phyloP scores from a whole-genome alignment of 1,139 yeast genomes.

The Protomyces macrosporus region DNA sequence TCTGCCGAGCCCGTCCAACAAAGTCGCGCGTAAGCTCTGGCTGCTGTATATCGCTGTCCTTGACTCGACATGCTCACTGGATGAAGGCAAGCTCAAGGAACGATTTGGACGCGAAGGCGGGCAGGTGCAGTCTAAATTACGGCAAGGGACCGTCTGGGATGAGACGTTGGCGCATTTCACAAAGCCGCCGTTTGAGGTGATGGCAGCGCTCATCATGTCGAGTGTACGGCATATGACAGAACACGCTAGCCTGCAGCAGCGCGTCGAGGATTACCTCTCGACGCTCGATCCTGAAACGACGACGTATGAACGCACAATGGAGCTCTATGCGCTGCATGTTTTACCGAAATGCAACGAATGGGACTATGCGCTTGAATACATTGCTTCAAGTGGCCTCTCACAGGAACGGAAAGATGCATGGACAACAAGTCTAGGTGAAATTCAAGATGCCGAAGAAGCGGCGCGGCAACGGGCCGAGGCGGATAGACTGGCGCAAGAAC shows the following conservation, averaged over 20 bases:
- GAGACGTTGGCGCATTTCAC: slow-evolving; percentile 7
- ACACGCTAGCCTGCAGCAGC: slow-evolving; percentile 2
- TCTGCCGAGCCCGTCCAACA: background rate
- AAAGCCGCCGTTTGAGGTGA: slow-evolving; percentile 1
- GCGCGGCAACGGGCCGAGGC: background rate
- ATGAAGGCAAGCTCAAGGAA: background rate
- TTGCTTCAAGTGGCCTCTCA: slow-evolving; percentile 1
- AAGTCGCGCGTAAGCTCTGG: slow-evolving; percentile 8
- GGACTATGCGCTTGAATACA: slow-evolving; percentile 16
- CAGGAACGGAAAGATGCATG: slow-evolving; percentile 6
- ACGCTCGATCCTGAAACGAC: slow-evolving; percentile 7
- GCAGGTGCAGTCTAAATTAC: background rate
- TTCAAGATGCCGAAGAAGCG: slow-evolving; percentile 1
- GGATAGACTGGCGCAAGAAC: background rate
- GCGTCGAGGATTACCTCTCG: slow-evolving; percentile 10
- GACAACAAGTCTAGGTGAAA: background rate
- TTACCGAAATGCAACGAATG: slow-evolving; percentile 20
- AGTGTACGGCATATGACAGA: slow-evolving; percentile 3
- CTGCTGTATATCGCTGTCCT: slow-evolving; percentile 14
- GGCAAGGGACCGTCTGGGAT: slow-evolving; percentile 8
- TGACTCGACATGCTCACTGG: slow-evolving; percentile 9
- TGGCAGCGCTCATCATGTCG: slow-evolving; percentile 4
- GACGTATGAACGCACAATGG: slow-evolving; percentile 4
- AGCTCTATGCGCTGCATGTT: slow-evolving; percentile 24
- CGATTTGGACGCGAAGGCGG: slow-evolving; percentile 6